These are phyloP conservation scores for Liquidambar formosana DNA, from an alignment of 164 flowering plant genomes.

Conservation along the genomic window DNA sequence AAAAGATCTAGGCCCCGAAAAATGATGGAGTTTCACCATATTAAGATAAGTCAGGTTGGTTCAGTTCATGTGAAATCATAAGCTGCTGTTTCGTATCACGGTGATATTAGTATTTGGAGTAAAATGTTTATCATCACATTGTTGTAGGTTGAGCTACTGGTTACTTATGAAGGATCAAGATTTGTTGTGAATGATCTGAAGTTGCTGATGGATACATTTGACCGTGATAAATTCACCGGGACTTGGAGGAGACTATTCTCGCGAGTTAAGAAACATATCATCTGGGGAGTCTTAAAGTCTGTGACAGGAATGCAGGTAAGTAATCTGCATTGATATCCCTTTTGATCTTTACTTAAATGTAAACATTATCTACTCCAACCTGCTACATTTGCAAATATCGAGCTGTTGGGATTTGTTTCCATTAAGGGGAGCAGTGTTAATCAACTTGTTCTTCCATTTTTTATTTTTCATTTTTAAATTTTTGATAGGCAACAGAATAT, in stretches of 20 bases:
- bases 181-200: slow-evolving; percentile 88
- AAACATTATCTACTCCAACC: no score
- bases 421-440: background rate
- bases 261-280: slow-evolving; percentile 92
- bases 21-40: slow-evolving; percentile 90
- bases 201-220: slow-evolving; percentile 93
- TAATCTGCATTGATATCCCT: background rate
- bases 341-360: no score
- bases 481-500: no score
- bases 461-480: no score
- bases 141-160: slow-evolving; percentile 81
- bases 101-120: background rate
- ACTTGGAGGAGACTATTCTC: slow-evolving; percentile 96
- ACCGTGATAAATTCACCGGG: slow-evolving; percentile 88
- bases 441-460: background rate
- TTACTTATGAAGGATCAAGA: slow-evolving; percentile 93
- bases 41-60: slow-evolving; percentile 94
- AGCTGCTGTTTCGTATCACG: background rate
- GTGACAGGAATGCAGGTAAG: slow-evolving; percentile 99
- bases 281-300: slow-evolving; percentile 98
- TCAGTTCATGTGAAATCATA: background rate
- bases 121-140: background rate
- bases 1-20: slow-evolving; percentile 80
- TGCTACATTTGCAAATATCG: background rate
- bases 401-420: background rate